Evolutionary conservation across 1,284 basidiomycete genomes (phyloP), one percentile per base, ranked within the genome.

Genomic region (Heterobasidion parviporum): DNA sequence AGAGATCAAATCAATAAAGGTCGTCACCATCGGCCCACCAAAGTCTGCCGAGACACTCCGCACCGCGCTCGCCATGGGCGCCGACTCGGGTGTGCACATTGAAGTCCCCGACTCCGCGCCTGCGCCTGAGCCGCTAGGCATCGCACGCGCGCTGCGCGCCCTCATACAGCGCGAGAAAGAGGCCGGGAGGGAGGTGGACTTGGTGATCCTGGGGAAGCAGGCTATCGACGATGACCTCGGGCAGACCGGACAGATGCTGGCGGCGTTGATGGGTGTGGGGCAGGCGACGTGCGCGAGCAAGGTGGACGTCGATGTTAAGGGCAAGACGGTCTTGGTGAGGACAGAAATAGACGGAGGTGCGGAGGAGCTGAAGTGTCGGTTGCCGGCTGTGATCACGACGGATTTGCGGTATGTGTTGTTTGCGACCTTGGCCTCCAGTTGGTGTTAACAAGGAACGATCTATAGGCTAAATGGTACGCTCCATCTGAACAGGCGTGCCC

Each of bases 161-260:
- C 65, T 96, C 60, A 87, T 98, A 57, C 80, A 87, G 57, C 82
- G 82, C 52, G 79, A 87, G 63, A 76, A 84, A 61, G 80, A 81
- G 59, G 72, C 70, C 2, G 46, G 46, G 67, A 34, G 70, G 52
- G 75, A 78, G 38, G 78, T 92, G 2, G 95, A 98, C 65, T 65
- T 99, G 57, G 87, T 99, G 54, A 94, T 99, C 60, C 81, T 98
- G 74, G 96, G 97, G n/a, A 99, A 99, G 74, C 96, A 99, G 72
- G 90, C 96, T 10, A 99, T 99, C 64, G 96, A 99, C 73, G 95
- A 97, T 65, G 96, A 99, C 70, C 82, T 92, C 3, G 92, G 92
- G n/a, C 89, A 95, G 74, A 98, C 96, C 8, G 96, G 96, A 1
- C 95, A 98, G 69, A 98, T 98, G 92, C 81, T 99, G 44, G 95